phyloP scores from a whole-genome alignment of 345 rosid genomes.

The Euclidium syriacum region DNA sequence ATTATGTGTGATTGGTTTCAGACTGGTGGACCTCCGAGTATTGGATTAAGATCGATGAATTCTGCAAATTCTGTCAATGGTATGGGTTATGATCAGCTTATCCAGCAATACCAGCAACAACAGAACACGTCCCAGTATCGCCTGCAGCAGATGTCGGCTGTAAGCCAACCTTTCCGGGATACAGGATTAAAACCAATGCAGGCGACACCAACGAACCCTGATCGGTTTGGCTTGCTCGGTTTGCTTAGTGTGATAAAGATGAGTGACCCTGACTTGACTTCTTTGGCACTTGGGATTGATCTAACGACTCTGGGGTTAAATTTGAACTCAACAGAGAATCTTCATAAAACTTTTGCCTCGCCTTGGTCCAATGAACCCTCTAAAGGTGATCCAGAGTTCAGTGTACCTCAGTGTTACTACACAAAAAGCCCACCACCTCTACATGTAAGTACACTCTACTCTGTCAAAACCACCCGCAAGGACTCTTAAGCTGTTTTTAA shows the following conservation, averaged over 20 bases:
- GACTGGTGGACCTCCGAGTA: slow-evolving; percentile 76
- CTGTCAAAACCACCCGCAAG: neutral
- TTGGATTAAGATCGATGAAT: slow-evolving; percentile 78
- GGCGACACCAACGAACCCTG: slow-evolving; percentile 54
- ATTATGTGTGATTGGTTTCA: slow-evolving; percentile 33
- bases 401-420: slow-evolving; percentile 79
- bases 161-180: slow-evolving; percentile 78
- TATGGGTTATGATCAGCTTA: slow-evolving; percentile 73
- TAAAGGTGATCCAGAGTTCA: slow-evolving; percentile 85
- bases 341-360: slow-evolving; percentile 87
- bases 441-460: slow-evolving; percentile 45
- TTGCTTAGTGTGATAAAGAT: slow-evolving; percentile 60
- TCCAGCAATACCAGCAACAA: slow-evolving; percentile 83
- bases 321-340: slow-evolving; percentile 77
- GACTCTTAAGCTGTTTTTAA: neutral
- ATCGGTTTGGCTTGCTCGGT: slow-evolving; percentile 78
- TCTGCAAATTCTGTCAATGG: slow-evolving; percentile 60
- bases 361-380: slow-evolving; percentile 95
- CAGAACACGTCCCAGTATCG: slow-evolving; percentile 82
- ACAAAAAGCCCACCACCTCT: slow-evolving; percentile 60
- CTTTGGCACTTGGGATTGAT: slow-evolving; percentile 85
- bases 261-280: slow-evolving; percentile 65
- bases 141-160: slow-evolving; percentile 73
- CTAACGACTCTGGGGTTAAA: slow-evolving; percentile 77
- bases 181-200: slow-evolving; percentile 62